phyloP scores from a whole-genome alignment of 2,329 filamentous ascomycete species.

The Venturia pyrina region DNA sequence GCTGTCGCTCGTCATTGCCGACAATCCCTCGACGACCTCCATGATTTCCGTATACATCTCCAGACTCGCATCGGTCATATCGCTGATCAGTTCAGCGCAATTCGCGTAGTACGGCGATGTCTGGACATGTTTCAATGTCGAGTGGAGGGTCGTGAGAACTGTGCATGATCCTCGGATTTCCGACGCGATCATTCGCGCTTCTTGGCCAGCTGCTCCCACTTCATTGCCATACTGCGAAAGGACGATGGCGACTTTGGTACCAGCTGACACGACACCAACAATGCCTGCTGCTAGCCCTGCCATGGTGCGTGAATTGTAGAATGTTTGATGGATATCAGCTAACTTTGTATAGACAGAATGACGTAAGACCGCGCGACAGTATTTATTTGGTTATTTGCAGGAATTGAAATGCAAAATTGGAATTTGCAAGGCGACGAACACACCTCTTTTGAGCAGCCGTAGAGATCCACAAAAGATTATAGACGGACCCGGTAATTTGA shows the following conservation, averaged over 20 bases:
- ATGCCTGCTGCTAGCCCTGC: constrained; percentile 20
- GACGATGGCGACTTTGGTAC: constrained; percentile 18
- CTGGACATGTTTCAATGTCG: constrained; percentile 16
- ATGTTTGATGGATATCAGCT: background rate
- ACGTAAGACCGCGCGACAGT: background rate
- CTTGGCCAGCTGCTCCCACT: constrained; percentile 18
- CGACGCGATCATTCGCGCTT: constrained; percentile 18
- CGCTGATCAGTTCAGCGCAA: constrained; percentile 16
- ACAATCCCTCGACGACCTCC: constrained; percentile 14
- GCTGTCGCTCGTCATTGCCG: constrained; percentile 13
- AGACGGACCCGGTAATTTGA: background rate
- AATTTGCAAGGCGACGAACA: background rate
- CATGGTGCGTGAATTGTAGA: constrained; percentile 11
- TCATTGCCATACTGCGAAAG: constrained; percentile 18
- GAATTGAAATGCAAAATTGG: background rate
- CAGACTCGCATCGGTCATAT: constrained; percentile 17
- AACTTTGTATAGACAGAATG: background rate
- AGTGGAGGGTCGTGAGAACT: constrained; percentile 17
- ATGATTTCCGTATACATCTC: constrained; percentile 20
- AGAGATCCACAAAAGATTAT: background rate
- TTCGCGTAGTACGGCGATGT: constrained; percentile 17
- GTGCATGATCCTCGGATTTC: constrained; percentile 18
- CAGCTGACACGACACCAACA: constrained; percentile 19
- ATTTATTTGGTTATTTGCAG: background rate
- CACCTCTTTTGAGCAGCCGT: background rate